Evolutionary conservation across 495 filamentous ascomycete genomes (phyloP), one percentile per base, ranked within the genome.

Genomic region (Penicillium roqueforti): DNA sequence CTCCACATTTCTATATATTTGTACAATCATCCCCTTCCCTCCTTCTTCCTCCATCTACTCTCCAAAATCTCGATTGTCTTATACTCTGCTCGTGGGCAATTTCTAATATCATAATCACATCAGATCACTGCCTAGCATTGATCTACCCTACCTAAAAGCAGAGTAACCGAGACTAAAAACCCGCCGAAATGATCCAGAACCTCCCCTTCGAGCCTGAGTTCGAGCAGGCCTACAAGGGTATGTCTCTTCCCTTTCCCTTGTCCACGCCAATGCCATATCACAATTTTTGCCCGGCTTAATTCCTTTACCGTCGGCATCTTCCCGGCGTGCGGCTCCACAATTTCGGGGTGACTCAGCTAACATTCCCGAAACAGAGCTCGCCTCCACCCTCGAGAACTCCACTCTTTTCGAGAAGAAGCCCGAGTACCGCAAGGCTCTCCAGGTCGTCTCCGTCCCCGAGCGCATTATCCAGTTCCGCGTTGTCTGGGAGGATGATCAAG

Each of bases 221-320:
- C 78, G 86, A 97, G 84, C 93, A 98, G 81, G 93, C 93, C 59
- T 95, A 95, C 82, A 91, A 93, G 76, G 92, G 92, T 96, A 77
- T 68, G 70, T 65, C 8, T 16, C 43, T 14, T 41, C 10, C 38
- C 14, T 16, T 25, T 38, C 41, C 20, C 40, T n/a, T 7, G n/a
- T 47, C 4, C 2, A n/a, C 6, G n/a, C 6, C 50, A 28, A 43
- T 44, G 9, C 9, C 49, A 39, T 13, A 13, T 44, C 29, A 11
- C 16, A 8, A 18, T 40, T 22, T 57, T 2, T 34, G 26, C 23
- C 28, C 47, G 55, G 20, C 46, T 36, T 6, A 8, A 56, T 29
- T 53, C 53, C 36, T 41, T 51, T 50, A 41, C 29, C 51, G 50
- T 57, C 62, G 63, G 60, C 57, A 54, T 56, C 38, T 26, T 62